Conservation (phyloP, 176 grass and related monocot species). For the Phoenix dactylifera region DNA sequence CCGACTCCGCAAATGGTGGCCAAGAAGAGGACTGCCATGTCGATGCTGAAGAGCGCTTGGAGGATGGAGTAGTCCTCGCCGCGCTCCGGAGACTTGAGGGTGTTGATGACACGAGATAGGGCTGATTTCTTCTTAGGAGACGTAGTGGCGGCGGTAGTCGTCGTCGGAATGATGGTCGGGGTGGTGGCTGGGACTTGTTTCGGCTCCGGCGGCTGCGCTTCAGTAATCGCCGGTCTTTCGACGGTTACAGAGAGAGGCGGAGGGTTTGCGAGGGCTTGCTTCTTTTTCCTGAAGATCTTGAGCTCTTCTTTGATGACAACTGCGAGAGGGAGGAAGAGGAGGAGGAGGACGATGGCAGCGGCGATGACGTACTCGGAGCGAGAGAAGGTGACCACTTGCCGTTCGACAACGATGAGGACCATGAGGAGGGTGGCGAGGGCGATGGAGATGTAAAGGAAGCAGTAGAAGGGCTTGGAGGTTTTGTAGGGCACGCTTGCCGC, state of each 20-base stretch:
- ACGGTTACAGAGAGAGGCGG: constrained; percentile 19
- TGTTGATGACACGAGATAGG: constrained; percentile 12
- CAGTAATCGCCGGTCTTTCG: neutral
- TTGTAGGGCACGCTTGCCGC: constrained; percentile 1
- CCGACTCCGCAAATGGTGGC: constrained; percentile 64
- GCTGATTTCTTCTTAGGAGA: neutral
- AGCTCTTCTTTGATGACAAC: constrained; percentile 58
- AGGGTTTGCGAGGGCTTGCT: constrained; percentile 10
- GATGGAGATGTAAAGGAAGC: constrained; percentile 74
- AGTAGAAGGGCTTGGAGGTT: constrained; percentile 40
- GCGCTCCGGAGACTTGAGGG: constrained; percentile 43
- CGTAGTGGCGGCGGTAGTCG: neutral
- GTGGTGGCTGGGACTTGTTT: neutral
- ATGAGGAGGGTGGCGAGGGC: constrained; percentile 56
- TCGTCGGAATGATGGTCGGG: neutral
- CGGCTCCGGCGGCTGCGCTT: neutral
- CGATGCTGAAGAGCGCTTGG: constrained; percentile 59
- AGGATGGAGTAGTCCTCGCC: constrained; percentile 63
- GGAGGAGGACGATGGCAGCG: constrained; percentile 31
- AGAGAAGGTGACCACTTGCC: constrained; percentile 24
- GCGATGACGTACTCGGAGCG: constrained; percentile 23
- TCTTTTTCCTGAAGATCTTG: constrained; percentile 19
- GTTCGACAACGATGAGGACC: constrained; percentile 50
- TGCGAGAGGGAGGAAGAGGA: constrained; percentile 50
- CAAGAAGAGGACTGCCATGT: constrained; percentile 63